phyloP scores from a whole-genome alignment of 1,139 yeast species.

The Yamadazyma jaroonii region DNA sequence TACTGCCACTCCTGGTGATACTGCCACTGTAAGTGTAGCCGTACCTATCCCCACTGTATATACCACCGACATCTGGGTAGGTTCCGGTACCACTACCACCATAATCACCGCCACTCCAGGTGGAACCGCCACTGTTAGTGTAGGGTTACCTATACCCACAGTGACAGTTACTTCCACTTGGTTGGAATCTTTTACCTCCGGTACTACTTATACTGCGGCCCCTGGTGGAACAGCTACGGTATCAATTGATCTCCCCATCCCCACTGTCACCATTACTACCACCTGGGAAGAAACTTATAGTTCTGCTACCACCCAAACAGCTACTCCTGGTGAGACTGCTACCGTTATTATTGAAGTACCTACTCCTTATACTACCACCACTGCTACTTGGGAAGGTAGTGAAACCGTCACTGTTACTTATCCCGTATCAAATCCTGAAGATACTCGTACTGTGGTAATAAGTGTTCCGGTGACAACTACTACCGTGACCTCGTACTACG shows the following conservation, averaged over 20 bases:
- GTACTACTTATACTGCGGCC: slow-evolving; percentile 9
- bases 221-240: slow-evolving; percentile 16
- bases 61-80: too few relatives aligned
- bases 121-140: slow-evolving; percentile 15
- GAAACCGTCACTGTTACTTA: not conserved
- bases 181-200: slow-evolving; percentile 1
- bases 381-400: not conserved
- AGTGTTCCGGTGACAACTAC: slow-evolving; percentile 11
- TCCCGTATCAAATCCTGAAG: not conserved
- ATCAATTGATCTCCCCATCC: slow-evolving; percentile 10
- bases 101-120: too few relatives aligned
- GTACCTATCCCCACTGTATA: too few relatives aligned
- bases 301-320: slow-evolving; percentile 11
- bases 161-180: slow-evolving; percentile 4
- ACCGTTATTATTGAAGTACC: slow-evolving; percentile 12
- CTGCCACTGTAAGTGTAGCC: slow-evolving; percentile 11
- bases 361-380: slow-evolving; percentile 8
- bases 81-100: too few relatives aligned
- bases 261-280: slow-evolving; percentile 16
- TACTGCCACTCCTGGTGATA: not conserved
- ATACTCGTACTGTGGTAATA: slow-evolving; percentile 11
- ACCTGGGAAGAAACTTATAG: slow-evolving; percentile 12
- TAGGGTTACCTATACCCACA: slow-evolving; percentile 14
- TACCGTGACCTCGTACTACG: not conserved
- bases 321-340: slow-evolving; percentile 8